phyloP scores from a whole-genome alignment of 1,284 basidiomycete species.

The Apiotrichum mycotoxinovorans region DNA sequence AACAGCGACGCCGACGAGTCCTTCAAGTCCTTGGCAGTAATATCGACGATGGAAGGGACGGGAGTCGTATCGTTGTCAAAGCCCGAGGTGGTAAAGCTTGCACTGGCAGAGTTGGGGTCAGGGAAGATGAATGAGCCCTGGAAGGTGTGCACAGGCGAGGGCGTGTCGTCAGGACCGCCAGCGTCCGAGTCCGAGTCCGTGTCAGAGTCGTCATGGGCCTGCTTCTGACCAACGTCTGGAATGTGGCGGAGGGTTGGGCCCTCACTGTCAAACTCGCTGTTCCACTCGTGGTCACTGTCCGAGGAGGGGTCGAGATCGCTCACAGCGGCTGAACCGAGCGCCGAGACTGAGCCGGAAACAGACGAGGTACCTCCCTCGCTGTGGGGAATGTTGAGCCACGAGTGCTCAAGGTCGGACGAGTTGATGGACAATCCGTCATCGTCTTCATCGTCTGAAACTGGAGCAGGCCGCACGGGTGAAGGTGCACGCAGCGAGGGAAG shows the following conservation, averaged over 20 bases:
- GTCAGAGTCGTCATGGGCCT: background rate
- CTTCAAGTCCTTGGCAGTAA: background rate
- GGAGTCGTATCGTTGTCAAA: conserved; percentile 3
- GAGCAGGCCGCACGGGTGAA: background rate
- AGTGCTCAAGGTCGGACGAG: conserved; percentile 14
- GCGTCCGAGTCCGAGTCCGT: background rate
- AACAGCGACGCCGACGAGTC: background rate
- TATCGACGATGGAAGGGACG: conserved; percentile 6
- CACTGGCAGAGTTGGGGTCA: conserved; percentile 12
- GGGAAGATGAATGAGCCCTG: conserved; percentile 21
- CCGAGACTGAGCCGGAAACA: conserved; percentile 7
- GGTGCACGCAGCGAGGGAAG: background rate
- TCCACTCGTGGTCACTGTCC: conserved; percentile 8
- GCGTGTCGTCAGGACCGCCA: background rate
- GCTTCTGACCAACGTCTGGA: conserved; percentile 2
- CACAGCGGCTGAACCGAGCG: conserved; percentile 11
- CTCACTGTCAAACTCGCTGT: conserved; percentile 7
- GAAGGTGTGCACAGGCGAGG: conserved; percentile 7
- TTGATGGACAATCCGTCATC: conserved; percentile 13
- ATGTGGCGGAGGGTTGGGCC: conserved; percentile 2
- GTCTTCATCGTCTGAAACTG: conserved; percentile 5
- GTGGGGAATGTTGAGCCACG: conserved; percentile 11
- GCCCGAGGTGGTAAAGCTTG: background rate
- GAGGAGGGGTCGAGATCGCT: conserved; percentile 10
- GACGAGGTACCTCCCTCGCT: conserved; percentile 1